These are phyloP conservation scores for Globisporangium spiculum DNA, from an alignment of 352 stramenopile species.

Conservation along the genomic window DNA sequence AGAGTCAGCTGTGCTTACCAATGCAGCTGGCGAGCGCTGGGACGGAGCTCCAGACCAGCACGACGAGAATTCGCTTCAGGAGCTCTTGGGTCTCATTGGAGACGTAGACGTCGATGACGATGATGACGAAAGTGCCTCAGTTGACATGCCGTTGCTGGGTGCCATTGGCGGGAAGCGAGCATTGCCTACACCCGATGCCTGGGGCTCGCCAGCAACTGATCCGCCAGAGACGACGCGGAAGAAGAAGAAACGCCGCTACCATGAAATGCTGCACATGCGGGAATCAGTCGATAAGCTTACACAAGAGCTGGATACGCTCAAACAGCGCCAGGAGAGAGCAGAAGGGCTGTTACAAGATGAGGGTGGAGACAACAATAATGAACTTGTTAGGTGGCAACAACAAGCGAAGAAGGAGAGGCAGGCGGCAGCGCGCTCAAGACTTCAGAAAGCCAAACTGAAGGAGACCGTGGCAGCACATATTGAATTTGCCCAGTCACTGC, in stretches of 20 bases:
- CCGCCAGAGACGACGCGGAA: not conserved
- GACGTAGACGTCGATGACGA: not conserved
- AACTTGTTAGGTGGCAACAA: conserved; percentile 20
- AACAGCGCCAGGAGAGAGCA: not conserved
- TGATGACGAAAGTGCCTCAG: not conserved
- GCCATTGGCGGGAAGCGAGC: not conserved
- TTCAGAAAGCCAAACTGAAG: conserved; percentile 44
- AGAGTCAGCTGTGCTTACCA: not conserved
- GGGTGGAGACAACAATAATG: not conserved
- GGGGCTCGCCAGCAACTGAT: not conserved
- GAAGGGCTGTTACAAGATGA: not conserved
- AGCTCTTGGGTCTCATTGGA: not conserved
- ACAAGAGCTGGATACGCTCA: not conserved
- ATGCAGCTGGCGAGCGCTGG: not conserved
- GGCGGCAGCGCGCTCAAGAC: conserved; percentile 29
- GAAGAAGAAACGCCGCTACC: not conserved
- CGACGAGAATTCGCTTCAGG: not conserved
- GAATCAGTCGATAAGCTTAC: not conserved
- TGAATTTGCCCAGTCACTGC: conserved; percentile 34
- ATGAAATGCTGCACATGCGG: conserved; percentile 9
- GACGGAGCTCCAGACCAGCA: not conserved
- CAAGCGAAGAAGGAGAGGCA: conserved; percentile 36
- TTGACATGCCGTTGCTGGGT: not conserved
- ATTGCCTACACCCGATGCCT: not conserved
- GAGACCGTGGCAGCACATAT: conserved; percentile 41